Conservation (phyloP, 2,329 filamentous ascomycete species). For the Fusarium coffeatum region DNA sequence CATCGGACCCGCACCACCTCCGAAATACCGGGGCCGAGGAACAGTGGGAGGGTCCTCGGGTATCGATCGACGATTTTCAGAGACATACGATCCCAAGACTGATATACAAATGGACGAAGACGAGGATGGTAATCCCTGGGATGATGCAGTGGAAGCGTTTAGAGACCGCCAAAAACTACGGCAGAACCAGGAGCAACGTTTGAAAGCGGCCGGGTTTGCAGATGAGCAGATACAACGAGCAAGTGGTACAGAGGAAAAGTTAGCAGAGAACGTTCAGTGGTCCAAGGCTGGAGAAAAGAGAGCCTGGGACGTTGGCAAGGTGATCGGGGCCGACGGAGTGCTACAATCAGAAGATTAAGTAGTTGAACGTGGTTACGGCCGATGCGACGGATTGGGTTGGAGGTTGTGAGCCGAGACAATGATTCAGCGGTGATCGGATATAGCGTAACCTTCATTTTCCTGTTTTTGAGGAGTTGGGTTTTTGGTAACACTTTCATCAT, state of each 20-base stretch:
- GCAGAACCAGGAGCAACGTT: constrained; percentile 77
- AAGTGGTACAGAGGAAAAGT: constrained; percentile 71
- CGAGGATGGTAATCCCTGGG: constrained; percentile 75
- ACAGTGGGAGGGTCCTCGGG: constrained; percentile 69
- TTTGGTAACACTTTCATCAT: constrained; percentile 1
- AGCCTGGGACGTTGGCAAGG: constrained; percentile 71
- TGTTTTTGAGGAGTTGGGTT: constrained; percentile 19
- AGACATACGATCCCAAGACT: constrained; percentile 68
- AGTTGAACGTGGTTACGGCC: background rate
- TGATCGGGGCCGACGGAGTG: constrained; percentile 28
- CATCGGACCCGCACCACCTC: constrained; percentile 77
- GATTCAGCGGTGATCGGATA: constrained; percentile 27
- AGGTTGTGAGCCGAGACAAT: constrained; percentile 15
- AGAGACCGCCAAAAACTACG: constrained; percentile 84
- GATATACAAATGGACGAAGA: constrained; percentile 64
- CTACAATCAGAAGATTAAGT: constrained; percentile 19
- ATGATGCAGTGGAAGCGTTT: constrained; percentile 80
- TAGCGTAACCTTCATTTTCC: constrained; percentile 15
- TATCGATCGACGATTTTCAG: constrained; percentile 85
- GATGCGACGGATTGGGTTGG: constrained; percentile 13
- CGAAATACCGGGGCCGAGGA: constrained; percentile 73
- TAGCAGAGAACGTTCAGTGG: constrained; percentile 77
- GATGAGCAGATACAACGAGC: constrained; percentile 73
- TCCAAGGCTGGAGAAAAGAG: constrained; percentile 72
- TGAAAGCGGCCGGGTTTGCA: constrained; percentile 82